Base-by-base conservation (phyloP, 768 basidiomycete genomes). In the Tulasnella sp. region DNA sequence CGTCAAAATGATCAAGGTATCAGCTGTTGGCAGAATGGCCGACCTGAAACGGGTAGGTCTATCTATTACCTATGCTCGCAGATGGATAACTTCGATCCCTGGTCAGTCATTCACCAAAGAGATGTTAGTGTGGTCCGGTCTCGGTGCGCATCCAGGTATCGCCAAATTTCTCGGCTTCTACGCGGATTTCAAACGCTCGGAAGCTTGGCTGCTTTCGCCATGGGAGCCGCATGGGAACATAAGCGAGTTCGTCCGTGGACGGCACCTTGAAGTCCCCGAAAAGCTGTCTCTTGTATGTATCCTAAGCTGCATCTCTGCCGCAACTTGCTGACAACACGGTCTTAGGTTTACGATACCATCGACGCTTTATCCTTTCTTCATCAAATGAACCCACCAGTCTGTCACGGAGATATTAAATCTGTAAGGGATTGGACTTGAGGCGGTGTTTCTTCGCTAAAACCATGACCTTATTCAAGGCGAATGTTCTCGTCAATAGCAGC, bases 361-460 rank as follows among this genome's bases (percentile, higher is more conserved):
- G 40, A 45, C 6, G 72, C 40, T 0, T 12, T 73, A 7, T 7
- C 11, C 4, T 73, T 39, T 52, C 72, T 73, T 31, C 72, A 73
- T 15, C 19, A n/a, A 3, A 15, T 73, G 14, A 22, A 52, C 19
- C 72, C 72, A 12, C 72, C 72, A 29, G 72, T 73, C 4, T 45
- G 40, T 17, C 72, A 73, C 52, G 72, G 72, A 22, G 72, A 73
- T 12, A 73, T 73, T 3, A 73, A 73, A 52, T 38, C 72, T 3
- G 72, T 73, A 37, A 49, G 72, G 22, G 0, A 64, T 1, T 5
- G 15, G 19, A 5, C 22, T n/a, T 14, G 49, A 49, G n/a, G n/a
- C n/a, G 2, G 54, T 17, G 8, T 17, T 58, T 2, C 7, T 22
- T 25, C 39, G 40, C 6, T 70, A 5, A 6, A 3, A 14, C 1